Evolutionary conservation across 2,329 filamentous ascomycete species (phyloP), one percentile per base, ranked within the genome.

Genomic region (Trichoderma atroviride): DNA sequence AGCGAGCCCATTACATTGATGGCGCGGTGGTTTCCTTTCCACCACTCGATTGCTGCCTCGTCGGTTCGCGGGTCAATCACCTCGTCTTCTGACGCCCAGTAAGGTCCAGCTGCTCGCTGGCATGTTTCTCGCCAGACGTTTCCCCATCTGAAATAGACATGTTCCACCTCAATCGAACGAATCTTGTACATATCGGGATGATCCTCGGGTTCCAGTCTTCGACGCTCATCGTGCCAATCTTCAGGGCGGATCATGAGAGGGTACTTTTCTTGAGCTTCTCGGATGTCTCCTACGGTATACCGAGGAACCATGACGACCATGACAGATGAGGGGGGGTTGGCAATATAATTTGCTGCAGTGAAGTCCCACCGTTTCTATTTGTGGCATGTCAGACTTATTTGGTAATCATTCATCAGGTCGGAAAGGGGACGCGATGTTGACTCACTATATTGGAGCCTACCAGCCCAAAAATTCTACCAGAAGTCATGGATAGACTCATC

Each of bases 321-420:
- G 0, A 78, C 73, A 1, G 62, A 62, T 0, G 76, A 76, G 0
- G 69, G 69, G 0, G 76, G 75, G 0, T 70, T 19, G 5, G 69
- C 68, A 2, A 68, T 68, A 9, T 76, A 75, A 0, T 55, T 58
- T 0, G 72, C 70, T 0, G 71, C 71, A 1, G 70, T 58, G 31
- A 76, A 75, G 19, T 80, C 74, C 70, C 73, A 79, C 0, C 78
- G 68, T 16, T 75, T 75, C 76, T 78, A 24, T 35, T 56, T 33
- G 19, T 2, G 5, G 13, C 2, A 14, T 43, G 43, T 71, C 29
- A 68, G 64, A 60, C 13, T 58, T 24, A 16, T 31, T 9, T 27
- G 29, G 16, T 22, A 27, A 50, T 50, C 10, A 16, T 29, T 16
- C 29, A 16, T 14, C n/a, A 52, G 22, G 29, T 16, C 1, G 24